A percentile compares a stretch with the other conserved stretches of the same genome.
These are phyloP conservation scores for Saccharomyces hybrid DNA, from an alignment of 1,139 yeast genomes.

Conservation along the genomic window DNA sequence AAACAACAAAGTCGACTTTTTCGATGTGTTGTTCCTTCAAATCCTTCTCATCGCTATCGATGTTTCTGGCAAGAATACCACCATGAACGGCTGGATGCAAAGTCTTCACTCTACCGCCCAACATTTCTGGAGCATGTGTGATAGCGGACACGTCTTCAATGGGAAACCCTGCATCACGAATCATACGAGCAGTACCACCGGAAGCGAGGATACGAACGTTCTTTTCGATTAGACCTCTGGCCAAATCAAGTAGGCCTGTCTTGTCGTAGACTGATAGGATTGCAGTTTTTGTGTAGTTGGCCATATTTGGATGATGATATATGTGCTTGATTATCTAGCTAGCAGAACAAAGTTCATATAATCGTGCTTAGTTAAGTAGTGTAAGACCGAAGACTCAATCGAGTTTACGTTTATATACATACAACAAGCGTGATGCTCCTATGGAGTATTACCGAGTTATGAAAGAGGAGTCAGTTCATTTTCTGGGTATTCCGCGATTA, in stretches of 20 bases:
- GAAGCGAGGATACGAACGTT: constrained; percentile 90
- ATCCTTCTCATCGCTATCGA: constrained; percentile 84
- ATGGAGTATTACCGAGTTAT: too few relatives aligned
- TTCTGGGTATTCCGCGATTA: too few relatives aligned
- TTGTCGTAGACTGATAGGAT: constrained; percentile 95
- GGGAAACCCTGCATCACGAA: constrained; percentile 96
- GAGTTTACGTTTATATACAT: too few relatives aligned
- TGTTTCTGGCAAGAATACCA: constrained; percentile 91
- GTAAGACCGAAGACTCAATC: too few relatives aligned
- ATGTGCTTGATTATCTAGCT: neutral
- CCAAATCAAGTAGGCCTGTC: constrained; percentile 90
- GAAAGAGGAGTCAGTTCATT: too few relatives aligned
- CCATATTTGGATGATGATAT: constrained; percentile 13
- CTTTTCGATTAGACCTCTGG: constrained; percentile 85
- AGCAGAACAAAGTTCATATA: too few relatives aligned
- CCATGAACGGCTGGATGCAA: constrained; percentile 98
- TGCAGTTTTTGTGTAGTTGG: constrained; percentile 64
- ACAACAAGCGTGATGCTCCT: too few relatives aligned
- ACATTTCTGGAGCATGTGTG: constrained; percentile 98
- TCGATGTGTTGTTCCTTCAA: constrained; percentile 81
- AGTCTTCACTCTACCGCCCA: constrained; percentile 97
- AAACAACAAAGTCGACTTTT: constrained; percentile 92
- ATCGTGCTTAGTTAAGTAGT: too few relatives aligned
- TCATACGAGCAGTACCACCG: constrained; percentile 92
- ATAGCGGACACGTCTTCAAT: constrained; percentile 92